Evolutionary conservation across 306 rosid species (phyloP).

Genomic region (Mimosa pudica): DNA sequence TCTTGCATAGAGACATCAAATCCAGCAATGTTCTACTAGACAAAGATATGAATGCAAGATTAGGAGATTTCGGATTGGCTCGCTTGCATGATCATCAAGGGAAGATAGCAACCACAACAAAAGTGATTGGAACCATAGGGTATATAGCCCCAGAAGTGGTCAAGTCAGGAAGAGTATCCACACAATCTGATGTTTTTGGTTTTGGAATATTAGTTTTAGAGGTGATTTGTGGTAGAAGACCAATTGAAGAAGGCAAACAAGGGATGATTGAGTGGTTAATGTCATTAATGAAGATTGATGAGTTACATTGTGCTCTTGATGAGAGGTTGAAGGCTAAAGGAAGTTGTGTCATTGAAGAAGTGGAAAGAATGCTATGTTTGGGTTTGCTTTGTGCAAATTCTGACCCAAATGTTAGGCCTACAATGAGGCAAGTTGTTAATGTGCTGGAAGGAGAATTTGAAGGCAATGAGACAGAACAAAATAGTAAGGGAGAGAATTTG

Average conservation of each 20-base stretch:
- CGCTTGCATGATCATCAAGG: slow-evolving; percentile 44
- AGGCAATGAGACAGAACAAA: not conserved
- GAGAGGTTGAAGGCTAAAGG: slow-evolving; percentile 38
- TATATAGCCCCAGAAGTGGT: slow-evolving; percentile 54
- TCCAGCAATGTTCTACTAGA: slow-evolving; percentile 55
- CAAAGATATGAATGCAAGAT: slow-evolving; percentile 53
- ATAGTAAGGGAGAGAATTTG: slow-evolving; percentile 30
- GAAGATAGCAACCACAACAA: slow-evolving; percentile 34
- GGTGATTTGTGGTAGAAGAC: slow-evolving; percentile 47
- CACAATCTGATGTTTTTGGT: slow-evolving; percentile 47
- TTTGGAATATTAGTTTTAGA: slow-evolving; percentile 52
- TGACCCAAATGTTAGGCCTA: slow-evolving; percentile 50
- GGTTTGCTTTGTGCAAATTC: slow-evolving; percentile 56
- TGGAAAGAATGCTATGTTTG: slow-evolving; percentile 46
- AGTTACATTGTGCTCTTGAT: slow-evolving; percentile 38
- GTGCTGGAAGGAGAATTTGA: slow-evolving; percentile 35
- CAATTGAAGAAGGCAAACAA: slow-evolving; percentile 42
- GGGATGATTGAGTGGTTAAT: slow-evolving; percentile 46
- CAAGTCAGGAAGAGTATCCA: slow-evolving; percentile 40
- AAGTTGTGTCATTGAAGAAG: slow-evolving; percentile 34
- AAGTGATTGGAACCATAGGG: slow-evolving; percentile 52
- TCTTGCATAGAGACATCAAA: slow-evolving; percentile 61
- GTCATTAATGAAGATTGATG: slow-evolving; percentile 43
- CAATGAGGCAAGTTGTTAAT: slow-evolving; percentile 52
- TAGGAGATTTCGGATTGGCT: slow-evolving; percentile 54